Evolutionary conservation across 257 asterid species (phyloP).

Genomic region (Ballota nigra): DNA sequence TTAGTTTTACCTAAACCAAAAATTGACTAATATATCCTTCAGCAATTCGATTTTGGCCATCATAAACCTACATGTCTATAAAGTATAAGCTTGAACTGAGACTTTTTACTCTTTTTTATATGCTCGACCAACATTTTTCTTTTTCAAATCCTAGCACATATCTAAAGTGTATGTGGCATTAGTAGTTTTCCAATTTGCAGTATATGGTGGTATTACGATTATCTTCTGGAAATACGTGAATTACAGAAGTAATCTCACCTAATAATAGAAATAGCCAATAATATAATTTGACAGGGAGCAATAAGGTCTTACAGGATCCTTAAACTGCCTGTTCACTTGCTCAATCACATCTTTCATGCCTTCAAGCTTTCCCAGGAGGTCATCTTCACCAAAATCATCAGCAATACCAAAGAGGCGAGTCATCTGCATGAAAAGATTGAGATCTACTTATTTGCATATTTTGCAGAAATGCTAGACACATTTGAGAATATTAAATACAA

Average conservation of each 20-base stretch:
- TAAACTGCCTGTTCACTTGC: conserved; percentile 86
- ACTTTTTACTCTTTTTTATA: background rate
- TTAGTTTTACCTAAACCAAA: background rate
- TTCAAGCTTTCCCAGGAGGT: conserved; percentile 81
- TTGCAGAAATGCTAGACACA: conserved; percentile 3
- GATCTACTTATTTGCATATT: conserved; percentile 13
- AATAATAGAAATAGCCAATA: conserved; percentile 12
- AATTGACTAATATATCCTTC: background rate
- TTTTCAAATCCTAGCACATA: background rate
- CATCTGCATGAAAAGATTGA: conserved; percentile 59
- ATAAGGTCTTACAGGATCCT: conserved; percentile 76
- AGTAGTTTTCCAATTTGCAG: background rate
- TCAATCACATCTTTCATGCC: conserved; percentile 90
- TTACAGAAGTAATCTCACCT: background rate
- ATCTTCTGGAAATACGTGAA: background rate
- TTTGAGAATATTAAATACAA: background rate
- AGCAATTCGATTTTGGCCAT: background rate
- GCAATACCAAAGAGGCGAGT: conserved; percentile 70
- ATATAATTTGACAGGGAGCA: background rate
- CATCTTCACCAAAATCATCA: conserved; percentile 86
- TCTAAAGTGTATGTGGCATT: background rate
- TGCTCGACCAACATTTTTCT: background rate
- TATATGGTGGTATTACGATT: background rate
- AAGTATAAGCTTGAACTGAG: background rate
- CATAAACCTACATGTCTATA: background rate